A percentile compares a stretch with the other conserved stretches of the same genome.
These are phyloP conservation scores for Pythium oligandrum DNA, from an alignment of 352 stramenopile species.

Conservation along the genomic window DNA sequence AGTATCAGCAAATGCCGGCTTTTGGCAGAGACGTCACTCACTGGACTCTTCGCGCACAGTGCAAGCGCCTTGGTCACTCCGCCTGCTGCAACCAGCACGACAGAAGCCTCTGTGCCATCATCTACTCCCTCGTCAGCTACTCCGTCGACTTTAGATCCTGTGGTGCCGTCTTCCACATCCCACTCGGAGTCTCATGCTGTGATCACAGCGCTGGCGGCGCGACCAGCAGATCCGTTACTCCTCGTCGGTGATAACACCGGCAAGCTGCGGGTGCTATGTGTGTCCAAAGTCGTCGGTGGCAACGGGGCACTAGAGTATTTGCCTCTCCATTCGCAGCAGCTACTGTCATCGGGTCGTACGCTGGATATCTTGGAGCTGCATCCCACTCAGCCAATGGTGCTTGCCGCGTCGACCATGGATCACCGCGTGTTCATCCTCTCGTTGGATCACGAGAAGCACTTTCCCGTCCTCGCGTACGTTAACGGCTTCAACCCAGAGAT, in stretches of 20 bases:
- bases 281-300: constrained; percentile 43
- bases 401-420: constrained; percentile 49
- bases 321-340: constrained; percentile 55
- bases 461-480: constrained; percentile 53
- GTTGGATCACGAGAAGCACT: constrained; percentile 68
- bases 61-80: constrained; percentile 5
- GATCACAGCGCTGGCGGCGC: constrained; percentile 44
- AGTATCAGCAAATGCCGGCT: constrained; percentile 38
- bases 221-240: constrained; percentile 48
- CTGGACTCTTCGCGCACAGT: constrained; percentile 28
- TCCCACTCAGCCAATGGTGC: constrained; percentile 40
- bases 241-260: constrained; percentile 56
- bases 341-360: constrained; percentile 21
- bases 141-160: not conserved
- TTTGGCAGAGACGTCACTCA: constrained; percentile 32
- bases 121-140: not conserved
- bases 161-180: too few species aligned
- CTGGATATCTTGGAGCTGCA: constrained; percentile 63
- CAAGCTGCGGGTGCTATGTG: constrained; percentile 48
- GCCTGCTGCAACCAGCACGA: not conserved
- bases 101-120: not conserved
- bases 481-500: not conserved
- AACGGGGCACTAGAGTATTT: constrained; percentile 45
- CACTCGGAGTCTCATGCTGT: constrained; percentile 1
- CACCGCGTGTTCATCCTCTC: constrained; percentile 50